A percentile compares a stretch with the other conserved stretches of the same genome.
These are phyloP conservation scores for Trametes hirsuta DNA, from an alignment of 1,284 basidiomycete species.

Conservation along the genomic window DNA sequence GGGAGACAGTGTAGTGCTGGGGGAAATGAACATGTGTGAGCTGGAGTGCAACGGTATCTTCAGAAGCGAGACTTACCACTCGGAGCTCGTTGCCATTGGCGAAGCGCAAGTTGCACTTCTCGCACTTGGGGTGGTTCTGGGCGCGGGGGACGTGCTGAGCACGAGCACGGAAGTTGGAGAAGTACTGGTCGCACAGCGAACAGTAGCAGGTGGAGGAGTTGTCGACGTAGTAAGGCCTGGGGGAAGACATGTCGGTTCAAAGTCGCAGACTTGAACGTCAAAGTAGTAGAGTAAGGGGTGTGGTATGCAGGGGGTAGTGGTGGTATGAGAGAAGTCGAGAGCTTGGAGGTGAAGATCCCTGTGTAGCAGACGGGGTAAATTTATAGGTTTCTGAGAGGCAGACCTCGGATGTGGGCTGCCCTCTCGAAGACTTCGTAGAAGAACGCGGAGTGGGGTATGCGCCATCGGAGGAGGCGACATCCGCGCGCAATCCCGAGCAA, in stretches of 20 bases:
- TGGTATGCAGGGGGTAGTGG: neutral
- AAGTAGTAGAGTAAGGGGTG: neutral
- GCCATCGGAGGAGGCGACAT: neutral
- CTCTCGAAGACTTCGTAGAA: neutral
- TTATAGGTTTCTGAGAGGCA: neutral
- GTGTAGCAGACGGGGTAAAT: neutral
- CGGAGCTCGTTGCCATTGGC: conserved; percentile 33
- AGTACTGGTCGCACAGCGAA: conserved; percentile 35
- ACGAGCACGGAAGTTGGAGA: conserved; percentile 27
- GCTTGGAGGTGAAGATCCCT: neutral
- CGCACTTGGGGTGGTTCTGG: conserved; percentile 31
- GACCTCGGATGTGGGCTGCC: neutral
- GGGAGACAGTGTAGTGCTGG: conserved; percentile 32
- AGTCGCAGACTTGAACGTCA: conserved; percentile 3
- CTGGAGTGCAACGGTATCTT: neutral
- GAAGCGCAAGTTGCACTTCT: conserved; percentile 29
- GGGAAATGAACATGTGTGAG: neutral
- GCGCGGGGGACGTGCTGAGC: conserved; percentile 29
- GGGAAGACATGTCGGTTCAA: neutral
- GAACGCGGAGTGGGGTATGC: neutral
- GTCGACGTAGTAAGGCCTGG: conserved; percentile 22
- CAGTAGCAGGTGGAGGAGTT: conserved; percentile 29
- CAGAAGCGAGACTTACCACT: conserved; percentile 22
- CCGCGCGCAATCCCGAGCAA: neutral
- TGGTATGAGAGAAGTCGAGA: neutral